phyloP scores from a whole-genome alignment of 495 filamentous ascomycete species.

The Platismatia glauca region DNA sequence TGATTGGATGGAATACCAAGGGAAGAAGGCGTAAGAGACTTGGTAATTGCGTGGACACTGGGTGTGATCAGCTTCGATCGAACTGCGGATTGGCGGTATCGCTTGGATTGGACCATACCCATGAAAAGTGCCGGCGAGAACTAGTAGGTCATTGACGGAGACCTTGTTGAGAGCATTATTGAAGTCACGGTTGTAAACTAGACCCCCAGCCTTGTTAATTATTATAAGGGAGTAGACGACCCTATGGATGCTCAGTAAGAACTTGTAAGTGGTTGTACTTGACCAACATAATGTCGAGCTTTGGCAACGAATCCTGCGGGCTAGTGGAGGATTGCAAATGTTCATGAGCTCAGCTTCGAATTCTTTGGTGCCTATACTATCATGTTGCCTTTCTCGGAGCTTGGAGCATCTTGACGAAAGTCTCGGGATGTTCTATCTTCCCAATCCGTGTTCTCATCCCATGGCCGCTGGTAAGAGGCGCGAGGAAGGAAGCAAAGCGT shows the following conservation, averaged over 20 bases:
- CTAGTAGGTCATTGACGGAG: conserved; percentile 86
- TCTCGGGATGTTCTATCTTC: background rate
- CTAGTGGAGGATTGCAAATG: background rate
- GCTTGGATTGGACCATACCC: conserved; percentile 45
- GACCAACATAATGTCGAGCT: conserved; percentile 6
- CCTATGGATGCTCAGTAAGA: conserved; percentile 42
- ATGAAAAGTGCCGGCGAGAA: conserved; percentile 97
- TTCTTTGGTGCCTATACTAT: background rate
- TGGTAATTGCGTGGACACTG: conserved; percentile 85
- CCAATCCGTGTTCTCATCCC: background rate
- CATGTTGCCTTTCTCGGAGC: background rate
- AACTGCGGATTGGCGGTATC: conserved; percentile 6
- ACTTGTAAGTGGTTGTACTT: background rate
- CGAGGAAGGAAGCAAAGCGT: background rate
- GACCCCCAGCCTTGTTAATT: conserved; percentile 95
- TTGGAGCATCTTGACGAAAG: background rate
- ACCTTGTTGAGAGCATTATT: conserved; percentile 74
- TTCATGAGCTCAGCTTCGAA: background rate
- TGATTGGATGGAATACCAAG: conserved; percentile 29
- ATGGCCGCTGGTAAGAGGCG: background rate
- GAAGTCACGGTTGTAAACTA: conserved; percentile 93
- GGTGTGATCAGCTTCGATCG: background rate
- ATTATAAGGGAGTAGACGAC: conserved; percentile 88
- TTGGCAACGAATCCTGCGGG: background rate
- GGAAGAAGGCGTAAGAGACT: conserved; percentile 58